These are phyloP conservation scores for Pleurotus ostreatus DNA, from an alignment of 768 basidiomycete species.

Conservation along the genomic window DNA sequence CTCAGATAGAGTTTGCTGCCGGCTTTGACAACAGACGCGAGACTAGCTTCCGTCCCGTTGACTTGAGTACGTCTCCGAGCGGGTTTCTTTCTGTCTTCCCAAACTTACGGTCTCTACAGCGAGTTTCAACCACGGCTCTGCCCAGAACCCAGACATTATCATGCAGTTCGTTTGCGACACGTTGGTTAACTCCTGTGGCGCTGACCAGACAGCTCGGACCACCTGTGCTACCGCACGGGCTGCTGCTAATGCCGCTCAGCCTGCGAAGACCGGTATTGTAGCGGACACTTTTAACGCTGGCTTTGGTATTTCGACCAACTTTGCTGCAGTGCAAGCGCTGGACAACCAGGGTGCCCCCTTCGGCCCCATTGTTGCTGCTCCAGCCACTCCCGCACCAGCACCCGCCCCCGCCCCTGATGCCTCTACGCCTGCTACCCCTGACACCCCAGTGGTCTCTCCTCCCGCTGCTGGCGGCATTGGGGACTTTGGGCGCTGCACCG, in stretches of 20 bases:
- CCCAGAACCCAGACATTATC: slow-evolving; percentile 24
- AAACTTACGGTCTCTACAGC: slow-evolving; percentile 14
- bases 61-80: slow-evolving; percentile 27
- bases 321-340: slow-evolving; percentile 26
- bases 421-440: slow-evolving; percentile 16
- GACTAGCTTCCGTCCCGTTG: slow-evolving; percentile 54
- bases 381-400: slow-evolving; percentile 11
- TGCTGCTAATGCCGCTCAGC: slow-evolving; percentile 34
- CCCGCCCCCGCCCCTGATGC: slow-evolving; percentile 15
- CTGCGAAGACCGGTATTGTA: slow-evolving; percentile 47
- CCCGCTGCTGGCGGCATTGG: slow-evolving; percentile 26
- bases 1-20: slow-evolving; percentile 53
- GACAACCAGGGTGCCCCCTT: no score
- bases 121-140: slow-evolving; percentile 55
- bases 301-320: slow-evolving; percentile 39
- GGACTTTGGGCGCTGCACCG: slow-evolving; percentile 48
- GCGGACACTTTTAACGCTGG: slow-evolving; percentile 50
- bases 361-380: slow-evolving; percentile 9
- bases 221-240: slow-evolving; percentile 39
- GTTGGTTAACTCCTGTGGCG: slow-evolving; percentile 48
- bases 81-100: background rate
- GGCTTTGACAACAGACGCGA: slow-evolving; percentile 58
- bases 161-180: slow-evolving; percentile 49
- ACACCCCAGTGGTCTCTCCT: slow-evolving; percentile 21
- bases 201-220: slow-evolving; percentile 47